phyloP scores from a whole-genome alignment of 129 eudicot species.

The Chrysanthemum makinoi region DNA sequence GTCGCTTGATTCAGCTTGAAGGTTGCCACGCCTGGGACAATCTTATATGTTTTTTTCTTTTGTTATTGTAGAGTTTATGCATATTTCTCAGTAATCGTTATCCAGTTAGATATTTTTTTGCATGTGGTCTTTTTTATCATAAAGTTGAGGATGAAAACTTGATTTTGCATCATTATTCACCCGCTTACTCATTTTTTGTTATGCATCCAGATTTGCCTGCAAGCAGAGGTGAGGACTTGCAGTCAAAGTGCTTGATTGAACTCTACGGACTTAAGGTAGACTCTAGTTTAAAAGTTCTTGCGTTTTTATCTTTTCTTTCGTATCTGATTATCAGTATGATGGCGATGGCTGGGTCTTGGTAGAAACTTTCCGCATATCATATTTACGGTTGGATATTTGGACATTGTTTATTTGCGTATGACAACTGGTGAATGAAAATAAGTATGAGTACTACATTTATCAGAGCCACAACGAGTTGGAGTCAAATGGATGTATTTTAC shows the following conservation, averaged over 20 bases:
- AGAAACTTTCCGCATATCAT: no score
- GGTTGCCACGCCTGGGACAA: conserved; percentile 41
- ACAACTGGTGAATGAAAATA: no score
- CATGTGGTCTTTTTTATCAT: no score
- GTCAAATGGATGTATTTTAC: no score
- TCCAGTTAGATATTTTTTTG: neutral
- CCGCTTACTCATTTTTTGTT: neutral
- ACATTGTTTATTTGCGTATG: no score
- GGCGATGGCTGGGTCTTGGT: no score
- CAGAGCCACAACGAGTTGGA: no score
- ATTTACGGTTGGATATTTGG: no score
- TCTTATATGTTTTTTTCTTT: conserved; percentile 3
- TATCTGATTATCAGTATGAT: no score
- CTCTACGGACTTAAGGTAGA: conserved; percentile 94
- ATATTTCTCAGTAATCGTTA: neutral
- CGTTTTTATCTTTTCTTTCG: neutral
- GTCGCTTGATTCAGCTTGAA: conserved; percentile 82
- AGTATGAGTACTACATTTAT: no score
- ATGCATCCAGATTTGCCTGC: conserved; percentile 77
- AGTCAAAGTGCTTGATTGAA: conserved; percentile 93
- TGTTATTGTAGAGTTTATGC: neutral
- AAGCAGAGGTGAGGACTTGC: conserved; percentile 94
- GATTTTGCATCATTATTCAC: neutral
- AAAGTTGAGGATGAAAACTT: neutral
- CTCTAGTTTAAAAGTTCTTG: conserved; percentile 16